Conservation (phyloP, 257 asterid species). For the Verbena officinalis region DNA sequence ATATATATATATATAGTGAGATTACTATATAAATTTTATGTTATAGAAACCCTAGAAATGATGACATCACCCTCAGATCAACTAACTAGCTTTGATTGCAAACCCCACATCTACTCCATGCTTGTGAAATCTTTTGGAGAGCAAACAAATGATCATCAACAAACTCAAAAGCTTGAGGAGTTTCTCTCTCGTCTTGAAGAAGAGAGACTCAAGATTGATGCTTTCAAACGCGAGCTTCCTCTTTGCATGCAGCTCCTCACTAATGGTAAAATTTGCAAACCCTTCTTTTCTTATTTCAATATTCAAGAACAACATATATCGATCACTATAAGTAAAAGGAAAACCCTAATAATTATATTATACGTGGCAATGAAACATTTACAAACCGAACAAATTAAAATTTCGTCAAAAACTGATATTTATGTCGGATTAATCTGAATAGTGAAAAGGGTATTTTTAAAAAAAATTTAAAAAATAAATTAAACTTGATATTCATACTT, state of each 20-base stretch:
- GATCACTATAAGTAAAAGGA: too few relatives aligned
- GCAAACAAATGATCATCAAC: constrained; percentile 30
- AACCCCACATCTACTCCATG: constrained; percentile 71
- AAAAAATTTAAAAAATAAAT: too few relatives aligned
- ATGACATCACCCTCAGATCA: constrained; percentile 69
- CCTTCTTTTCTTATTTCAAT: background rate
- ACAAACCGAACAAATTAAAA: too few relatives aligned
- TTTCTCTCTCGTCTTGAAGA: constrained; percentile 81
- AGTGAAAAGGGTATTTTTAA: too few relatives aligned
- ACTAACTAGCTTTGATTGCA: constrained; percentile 74
- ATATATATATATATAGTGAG: background rate
- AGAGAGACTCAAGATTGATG: constrained; percentile 91
- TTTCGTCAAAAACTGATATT: too few relatives aligned
- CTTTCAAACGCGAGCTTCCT: constrained; percentile 97
- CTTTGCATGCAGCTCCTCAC: constrained; percentile 95
- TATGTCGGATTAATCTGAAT: too few relatives aligned
- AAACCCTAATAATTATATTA: too few relatives aligned
- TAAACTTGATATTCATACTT: too few relatives aligned
- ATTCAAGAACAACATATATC: too few relatives aligned
- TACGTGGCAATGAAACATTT: too few relatives aligned
- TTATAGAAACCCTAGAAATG: constrained; percentile 35
- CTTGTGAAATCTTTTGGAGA: constrained; percentile 73
- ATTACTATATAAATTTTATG: constrained; percentile 22
- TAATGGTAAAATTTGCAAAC: constrained; percentile 55
- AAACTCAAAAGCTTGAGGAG: constrained; percentile 74